Evolutionary conservation across 2,329 filamentous ascomycete species (phyloP), one percentile per base, ranked within the genome.

Genomic region (Emydomyces testavorans): DNA sequence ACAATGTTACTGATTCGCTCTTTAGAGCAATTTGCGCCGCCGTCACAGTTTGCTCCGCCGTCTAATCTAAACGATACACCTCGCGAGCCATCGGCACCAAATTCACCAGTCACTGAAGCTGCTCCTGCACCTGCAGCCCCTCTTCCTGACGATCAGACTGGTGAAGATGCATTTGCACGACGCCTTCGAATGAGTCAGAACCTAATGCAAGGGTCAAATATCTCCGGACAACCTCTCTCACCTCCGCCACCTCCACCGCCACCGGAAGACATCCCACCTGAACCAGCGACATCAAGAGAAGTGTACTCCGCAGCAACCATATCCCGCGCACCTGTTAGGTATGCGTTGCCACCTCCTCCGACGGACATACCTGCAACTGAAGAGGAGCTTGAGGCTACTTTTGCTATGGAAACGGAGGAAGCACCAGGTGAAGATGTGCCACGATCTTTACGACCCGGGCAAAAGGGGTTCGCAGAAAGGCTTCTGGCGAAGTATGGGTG

Each of bases 401-500:
- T 74, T 29, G 69, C 65, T 35, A 64, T 56, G 48, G 67, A 65
- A 46, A 48, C 62, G 3, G 62, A 66, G 34, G 60, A 68, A 29
- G 63, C 65, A 21, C 59, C 64, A 28, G 57, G 59, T 16, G 60
- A 56, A 13, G 62, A 64, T 43, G 60, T 64, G 16, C 65, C 72
- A 26, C 77, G 78, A 31, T 82, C 81, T 35, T 77, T 71, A 49
- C 79, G 81, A 2, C 87, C 88, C 0, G 86, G 87, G 13, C 85
- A 94, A 64, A 77, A 80, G 54, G 85, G 82, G 44, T 94, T 94
- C 64, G 92, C 87, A 0, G 79, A 88, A 55, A 83, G 88, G 28
- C 77, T 96, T 48, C 87, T 98, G 79, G 77, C 79, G 52, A 96
- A 95, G 63, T 92, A 94, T 67, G 92, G 92, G 48, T 96, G 89